A percentile compares a stretch with the other conserved stretches of the same genome.
phyloP scores from a whole-genome alignment of 140 eudicot genomes.

The Bidens hawaiensis region DNA sequence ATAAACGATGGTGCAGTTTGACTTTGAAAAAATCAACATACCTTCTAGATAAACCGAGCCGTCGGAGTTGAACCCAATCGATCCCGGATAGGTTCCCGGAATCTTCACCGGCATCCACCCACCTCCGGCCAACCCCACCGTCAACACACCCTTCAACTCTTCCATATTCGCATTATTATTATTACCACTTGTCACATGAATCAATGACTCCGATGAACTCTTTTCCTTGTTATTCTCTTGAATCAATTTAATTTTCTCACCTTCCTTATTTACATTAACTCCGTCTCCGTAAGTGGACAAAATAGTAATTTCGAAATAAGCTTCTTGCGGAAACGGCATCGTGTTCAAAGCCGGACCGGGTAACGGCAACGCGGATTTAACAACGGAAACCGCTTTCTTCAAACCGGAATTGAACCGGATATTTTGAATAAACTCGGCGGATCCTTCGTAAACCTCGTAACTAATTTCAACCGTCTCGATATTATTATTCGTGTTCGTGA shows the following conservation, averaged over 20 bases:
- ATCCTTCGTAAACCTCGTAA: slow-evolving; percentile 77
- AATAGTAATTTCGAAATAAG: slow-evolving; percentile 72
- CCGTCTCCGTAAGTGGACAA: slow-evolving; percentile 27
- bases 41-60: slow-evolving; percentile 90
- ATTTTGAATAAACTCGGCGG: slow-evolving; percentile 80
- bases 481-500: too few species aligned
- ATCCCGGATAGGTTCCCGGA: slow-evolving; percentile 88
- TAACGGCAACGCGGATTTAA: slow-evolving; percentile 69
- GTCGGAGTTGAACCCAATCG: slow-evolving; percentile 79
- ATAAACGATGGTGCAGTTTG: slow-evolving; percentile 17
- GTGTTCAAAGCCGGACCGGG: slow-evolving; percentile 76
- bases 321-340: slow-evolving; percentile 82
- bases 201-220: slow-evolving; percentile 28
- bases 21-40: slow-evolving; percentile 28
- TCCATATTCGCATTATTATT: slow-evolving; percentile 21
- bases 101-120: slow-evolving; percentile 45
- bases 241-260: slow-evolving; percentile 47
- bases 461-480: slow-evolving; percentile 38
- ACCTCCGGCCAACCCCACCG: slow-evolving; percentile 73
- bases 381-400: slow-evolving; percentile 32
- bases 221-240: neutral
- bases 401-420: slow-evolving; percentile 57
- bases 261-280: slow-evolving; percentile 17
- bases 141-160: slow-evolving; percentile 37
- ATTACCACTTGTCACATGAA: slow-evolving; percentile 25